Base-by-base conservation (phyloP, 257 asterid species). In the Salvia miltiorrhiza region DNA sequence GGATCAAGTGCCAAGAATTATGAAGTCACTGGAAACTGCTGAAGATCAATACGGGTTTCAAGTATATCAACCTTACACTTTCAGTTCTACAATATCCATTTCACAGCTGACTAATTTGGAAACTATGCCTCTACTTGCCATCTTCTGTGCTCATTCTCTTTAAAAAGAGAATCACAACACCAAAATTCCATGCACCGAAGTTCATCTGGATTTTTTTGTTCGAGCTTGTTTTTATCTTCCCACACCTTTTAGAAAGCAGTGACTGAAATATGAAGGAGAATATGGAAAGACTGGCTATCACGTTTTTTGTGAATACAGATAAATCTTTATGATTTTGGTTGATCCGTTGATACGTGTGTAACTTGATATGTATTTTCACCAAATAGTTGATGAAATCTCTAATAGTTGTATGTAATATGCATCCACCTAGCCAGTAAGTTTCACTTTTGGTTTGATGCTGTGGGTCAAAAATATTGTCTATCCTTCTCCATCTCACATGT, bases 211-310 rank as follows among this genome's bases (percentile, higher is more conserved):
- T 30, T 67, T 23, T 35, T 30, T 35, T 16, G n/a, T 19, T 52
- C 17, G 17, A 35, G 66, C 73, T 9, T 65, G 58, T 48, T 65
- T 57, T 64, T 26, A 45, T 14, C 70, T 45, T 64, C 30, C 45
- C 37, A 17, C 57, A 28, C 19, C 44, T 64, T 61, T 16, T 16
- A 45, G 5, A 39, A 45, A 28, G 28, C 41, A 28, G 10, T 10
- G 16, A 26, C 0, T 35, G 11, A 63, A 11, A 24, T 54, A 54
- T n/a, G 9, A 44, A 61, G n/a, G 48, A 62, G 28, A 49, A 20
- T 20, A 49, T 49, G 56, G 28, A 49, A 49, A 49, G n/a, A 26
- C 17, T 45, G 44, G 20, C 30, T 1, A 5, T 5, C 9, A 48
- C 30, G 16, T 48, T 30, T 8, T 45, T 8, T 48, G 19, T 45